Conservation (phyloP, 2,329 filamentous ascomycete species). For the Phialophora expanda region DNA sequence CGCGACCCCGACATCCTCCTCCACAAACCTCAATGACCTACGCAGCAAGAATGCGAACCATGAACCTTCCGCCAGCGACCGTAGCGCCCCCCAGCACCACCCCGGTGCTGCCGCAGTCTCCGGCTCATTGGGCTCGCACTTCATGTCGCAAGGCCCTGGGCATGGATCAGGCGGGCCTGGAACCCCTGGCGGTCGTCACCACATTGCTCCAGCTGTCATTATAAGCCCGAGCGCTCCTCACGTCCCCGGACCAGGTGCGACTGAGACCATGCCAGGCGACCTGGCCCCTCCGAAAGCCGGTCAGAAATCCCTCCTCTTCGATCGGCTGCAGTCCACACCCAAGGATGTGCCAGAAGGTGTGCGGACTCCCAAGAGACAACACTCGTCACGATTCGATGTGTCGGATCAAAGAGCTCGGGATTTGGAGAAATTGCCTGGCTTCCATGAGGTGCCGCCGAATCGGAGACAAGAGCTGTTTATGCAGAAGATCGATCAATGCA, state of each 20-base stretch:
- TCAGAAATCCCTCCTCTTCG: slow-evolving; percentile 85
- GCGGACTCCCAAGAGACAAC: slow-evolving; percentile 92
- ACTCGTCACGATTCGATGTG: slow-evolving; percentile 97
- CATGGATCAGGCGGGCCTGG: slow-evolving; percentile 57
- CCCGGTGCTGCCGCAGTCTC: slow-evolving; percentile 39
- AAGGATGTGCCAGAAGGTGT: slow-evolving; percentile 97
- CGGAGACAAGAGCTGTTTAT: slow-evolving; percentile 96
- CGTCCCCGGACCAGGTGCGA: slow-evolving; percentile 85
- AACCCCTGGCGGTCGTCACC: slow-evolving; percentile 68
- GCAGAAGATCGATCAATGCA: slow-evolving; percentile 99
- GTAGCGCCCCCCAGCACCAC: slow-evolving; percentile 34
- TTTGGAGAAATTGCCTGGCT: slow-evolving; percentile 94
- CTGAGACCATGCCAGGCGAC: slow-evolving; percentile 98
- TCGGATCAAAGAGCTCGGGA: slow-evolving; percentile 88
- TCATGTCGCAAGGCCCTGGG: slow-evolving; percentile 44
- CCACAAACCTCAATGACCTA: slow-evolving; percentile 81
- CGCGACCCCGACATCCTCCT: slow-evolving; percentile 84
- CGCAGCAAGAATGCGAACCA: slow-evolving; percentile 73
- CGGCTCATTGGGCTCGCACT: slow-evolving; percentile 46
- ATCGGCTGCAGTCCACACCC: slow-evolving; percentile 87
- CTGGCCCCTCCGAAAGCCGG: slow-evolving; percentile 91
- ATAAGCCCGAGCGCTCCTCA: slow-evolving; percentile 97
- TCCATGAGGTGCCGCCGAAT: slow-evolving; percentile 96
- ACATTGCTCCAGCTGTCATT: slow-evolving; percentile 82
- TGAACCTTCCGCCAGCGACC: slow-evolving; percentile 51